Conservation (phyloP, 768 basidiomycete genomes). For the Psilocybe sp. region DNA sequence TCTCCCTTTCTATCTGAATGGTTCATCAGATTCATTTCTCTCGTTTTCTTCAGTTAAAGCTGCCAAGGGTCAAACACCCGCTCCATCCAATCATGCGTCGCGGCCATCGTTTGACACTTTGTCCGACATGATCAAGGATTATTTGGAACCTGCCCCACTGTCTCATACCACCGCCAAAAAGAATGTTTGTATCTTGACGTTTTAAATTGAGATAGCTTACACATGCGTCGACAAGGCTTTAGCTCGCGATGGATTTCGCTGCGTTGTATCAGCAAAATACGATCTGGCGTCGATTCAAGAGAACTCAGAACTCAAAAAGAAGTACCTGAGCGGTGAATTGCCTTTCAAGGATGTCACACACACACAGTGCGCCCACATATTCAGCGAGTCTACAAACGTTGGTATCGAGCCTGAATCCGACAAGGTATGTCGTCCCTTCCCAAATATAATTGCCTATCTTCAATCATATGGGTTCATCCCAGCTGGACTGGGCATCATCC, state of each 20-base stretch:
- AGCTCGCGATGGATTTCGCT: slow-evolving; percentile 31
- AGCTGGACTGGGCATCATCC: slow-evolving; percentile 21
- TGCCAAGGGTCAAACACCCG: slow-evolving; percentile 12
- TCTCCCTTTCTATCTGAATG: slow-evolving; percentile 2
- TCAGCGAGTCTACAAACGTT: slow-evolving; percentile 20
- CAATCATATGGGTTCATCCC: neutral
- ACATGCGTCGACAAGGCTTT: slow-evolving; percentile 25
- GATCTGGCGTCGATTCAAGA: slow-evolving; percentile 13
- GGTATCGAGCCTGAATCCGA: slow-evolving; percentile 11
- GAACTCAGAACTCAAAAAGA: slow-evolving; percentile 10
- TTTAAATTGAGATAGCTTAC: slow-evolving; percentile 1
- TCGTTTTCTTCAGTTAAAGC: slow-evolving; percentile 9
- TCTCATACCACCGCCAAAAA: slow-evolving; percentile 16
- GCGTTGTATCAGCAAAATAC: slow-evolving; percentile 25
- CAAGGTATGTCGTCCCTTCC: slow-evolving; percentile 17
- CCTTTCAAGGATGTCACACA: neutral
- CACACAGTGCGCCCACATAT: slow-evolving; percentile 27
- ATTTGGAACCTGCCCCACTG: slow-evolving; percentile 15
- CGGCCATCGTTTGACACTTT: slow-evolving; percentile 20
- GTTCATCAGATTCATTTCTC: slow-evolving; percentile 8
- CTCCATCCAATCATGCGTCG: slow-evolving; percentile 18
- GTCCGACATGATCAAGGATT: slow-evolving; percentile 18
- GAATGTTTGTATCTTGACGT: slow-evolving; percentile 2
- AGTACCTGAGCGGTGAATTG: neutral
- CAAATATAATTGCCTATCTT: slow-evolving; percentile 3